A percentile compares a stretch with the other conserved stretches of the same genome.
These are phyloP conservation scores for Musa balbisiana DNA, from an alignment of 202 grass and related monocot species.

Conservation along the genomic window DNA sequence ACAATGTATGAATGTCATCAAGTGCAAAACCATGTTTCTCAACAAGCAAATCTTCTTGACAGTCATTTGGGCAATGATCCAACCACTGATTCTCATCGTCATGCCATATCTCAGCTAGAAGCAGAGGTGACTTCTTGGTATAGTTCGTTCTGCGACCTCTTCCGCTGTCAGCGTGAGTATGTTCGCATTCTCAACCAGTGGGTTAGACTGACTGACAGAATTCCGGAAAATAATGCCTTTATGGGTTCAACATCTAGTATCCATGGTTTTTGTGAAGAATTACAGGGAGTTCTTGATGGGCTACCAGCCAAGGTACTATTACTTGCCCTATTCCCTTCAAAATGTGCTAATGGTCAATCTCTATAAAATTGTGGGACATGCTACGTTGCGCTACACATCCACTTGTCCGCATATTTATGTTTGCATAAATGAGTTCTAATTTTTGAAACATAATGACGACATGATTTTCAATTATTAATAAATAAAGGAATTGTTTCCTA, in stretches of 20 bases:
- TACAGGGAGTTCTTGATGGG: conserved; percentile 47
- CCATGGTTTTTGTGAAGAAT: conserved; percentile 51
- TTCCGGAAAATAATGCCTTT: conserved; percentile 49
- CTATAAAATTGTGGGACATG: not conserved
- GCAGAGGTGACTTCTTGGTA: conserved; percentile 82
- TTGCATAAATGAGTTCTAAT: too few relatives aligned
- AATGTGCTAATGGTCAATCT: not conserved
- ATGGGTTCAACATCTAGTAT: conserved; percentile 63
- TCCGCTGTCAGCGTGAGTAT: conserved; percentile 75
- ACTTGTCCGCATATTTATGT: not conserved
- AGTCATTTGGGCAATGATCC: conserved; percentile 58
- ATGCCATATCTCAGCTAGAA: conserved; percentile 76
- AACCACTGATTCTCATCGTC: conserved; percentile 64
- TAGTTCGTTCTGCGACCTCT: conserved; percentile 61
- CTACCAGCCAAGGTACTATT: conserved; percentile 67
- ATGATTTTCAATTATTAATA: too few relatives aligned
- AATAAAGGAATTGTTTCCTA: too few relatives aligned
- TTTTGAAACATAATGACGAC: too few relatives aligned
- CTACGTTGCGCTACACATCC: not conserved
- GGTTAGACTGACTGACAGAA: conserved; percentile 72
- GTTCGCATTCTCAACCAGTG: conserved; percentile 64
- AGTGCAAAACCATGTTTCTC: conserved; percentile 68
- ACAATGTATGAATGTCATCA: conserved; percentile 91
- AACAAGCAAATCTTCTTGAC: conserved; percentile 58
- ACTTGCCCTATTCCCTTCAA: not conserved